Conservation (phyloP, 169 alveolate species). For the Sarcocystis neurona region DNA sequence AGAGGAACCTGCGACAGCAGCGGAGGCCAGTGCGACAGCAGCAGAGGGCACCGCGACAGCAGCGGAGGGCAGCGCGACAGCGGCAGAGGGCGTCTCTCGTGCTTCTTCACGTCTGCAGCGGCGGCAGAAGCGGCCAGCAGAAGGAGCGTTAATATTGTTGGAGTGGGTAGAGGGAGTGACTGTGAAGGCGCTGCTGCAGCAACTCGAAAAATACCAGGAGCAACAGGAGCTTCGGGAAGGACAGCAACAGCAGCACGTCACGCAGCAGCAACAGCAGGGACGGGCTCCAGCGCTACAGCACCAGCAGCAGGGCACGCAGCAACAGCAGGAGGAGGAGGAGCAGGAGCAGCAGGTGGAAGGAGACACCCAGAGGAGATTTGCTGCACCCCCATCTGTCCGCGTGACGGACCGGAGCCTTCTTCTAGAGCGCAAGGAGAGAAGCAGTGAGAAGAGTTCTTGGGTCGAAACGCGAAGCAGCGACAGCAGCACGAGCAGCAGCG, state of each 20-base stretch:
- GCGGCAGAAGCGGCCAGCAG: conserved; percentile 58
- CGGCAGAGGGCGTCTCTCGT: background rate
- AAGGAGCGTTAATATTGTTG: conserved; percentile 80
- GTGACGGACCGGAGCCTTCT: too few relatives aligned
- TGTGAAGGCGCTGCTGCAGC: conserved; percentile 75
- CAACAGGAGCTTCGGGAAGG: background rate
- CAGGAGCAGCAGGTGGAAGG: background rate
- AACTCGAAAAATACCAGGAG: background rate
- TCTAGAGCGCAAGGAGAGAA: background rate
- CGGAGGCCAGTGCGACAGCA: too few relatives aligned
- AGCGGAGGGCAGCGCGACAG: background rate
- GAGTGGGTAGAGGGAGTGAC: conserved; percentile 78
- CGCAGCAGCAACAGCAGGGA: background rate
- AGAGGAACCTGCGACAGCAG: too few relatives aligned
- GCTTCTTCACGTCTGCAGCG: background rate
- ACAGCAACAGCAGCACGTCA: background rate
- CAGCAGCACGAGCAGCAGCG: background rate
- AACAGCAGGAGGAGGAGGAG: background rate
- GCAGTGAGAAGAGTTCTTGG: background rate
- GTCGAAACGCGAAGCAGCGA: background rate
- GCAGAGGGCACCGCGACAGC: background rate
- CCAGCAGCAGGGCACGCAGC: background rate
- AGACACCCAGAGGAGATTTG: background rate
- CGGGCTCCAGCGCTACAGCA: background rate
- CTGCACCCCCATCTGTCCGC: too few relatives aligned